phyloP scores from a whole-genome alignment of 225 moss, liverwort and hornwort species.

The Straminergon stramineum region DNA sequence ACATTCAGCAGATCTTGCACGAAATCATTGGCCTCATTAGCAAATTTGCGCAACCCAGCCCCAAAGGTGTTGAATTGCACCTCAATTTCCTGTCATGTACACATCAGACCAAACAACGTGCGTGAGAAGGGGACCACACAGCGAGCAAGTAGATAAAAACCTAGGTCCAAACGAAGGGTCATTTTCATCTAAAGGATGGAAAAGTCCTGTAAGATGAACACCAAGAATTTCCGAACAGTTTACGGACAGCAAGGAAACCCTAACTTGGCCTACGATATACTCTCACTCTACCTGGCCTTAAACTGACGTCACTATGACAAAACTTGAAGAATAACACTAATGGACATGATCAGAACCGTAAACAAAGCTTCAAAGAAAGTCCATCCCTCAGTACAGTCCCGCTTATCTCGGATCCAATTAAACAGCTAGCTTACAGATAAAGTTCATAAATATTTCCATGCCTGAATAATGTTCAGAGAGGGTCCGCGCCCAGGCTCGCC shows the following conservation, averaged over 20 bases:
- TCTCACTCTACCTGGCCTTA: neutral
- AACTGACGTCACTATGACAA: neutral
- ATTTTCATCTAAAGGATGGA: neutral
- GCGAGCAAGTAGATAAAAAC: neutral
- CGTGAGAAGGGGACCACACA: neutral
- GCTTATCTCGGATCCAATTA: neutral
- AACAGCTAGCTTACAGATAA: neutral
- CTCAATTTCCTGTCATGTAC: slow-evolving; percentile 33
- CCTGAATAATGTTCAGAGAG: slow-evolving; percentile 25
- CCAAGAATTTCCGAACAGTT: neutral
- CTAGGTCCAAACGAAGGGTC: neutral
- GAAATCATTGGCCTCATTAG: slow-evolving; percentile 49
- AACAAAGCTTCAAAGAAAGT: neutral
- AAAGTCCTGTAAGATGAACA: neutral
- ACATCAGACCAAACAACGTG: neutral
- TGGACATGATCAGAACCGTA: neutral
- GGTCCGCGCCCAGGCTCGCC: slow-evolving; percentile 43
- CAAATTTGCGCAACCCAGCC: slow-evolving; percentile 44
- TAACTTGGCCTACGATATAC: neutral
- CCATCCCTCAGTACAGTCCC: neutral
- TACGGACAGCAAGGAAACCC: neutral
- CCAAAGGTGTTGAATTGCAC: slow-evolving; percentile 47
- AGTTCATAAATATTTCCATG: neutral
- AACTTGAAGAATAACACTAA: neutral
- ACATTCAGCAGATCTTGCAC: slow-evolving; percentile 43